Conservation (phyloP, 2,329 filamentous ascomycete genomes). For the Cladosporium velox region DNA sequence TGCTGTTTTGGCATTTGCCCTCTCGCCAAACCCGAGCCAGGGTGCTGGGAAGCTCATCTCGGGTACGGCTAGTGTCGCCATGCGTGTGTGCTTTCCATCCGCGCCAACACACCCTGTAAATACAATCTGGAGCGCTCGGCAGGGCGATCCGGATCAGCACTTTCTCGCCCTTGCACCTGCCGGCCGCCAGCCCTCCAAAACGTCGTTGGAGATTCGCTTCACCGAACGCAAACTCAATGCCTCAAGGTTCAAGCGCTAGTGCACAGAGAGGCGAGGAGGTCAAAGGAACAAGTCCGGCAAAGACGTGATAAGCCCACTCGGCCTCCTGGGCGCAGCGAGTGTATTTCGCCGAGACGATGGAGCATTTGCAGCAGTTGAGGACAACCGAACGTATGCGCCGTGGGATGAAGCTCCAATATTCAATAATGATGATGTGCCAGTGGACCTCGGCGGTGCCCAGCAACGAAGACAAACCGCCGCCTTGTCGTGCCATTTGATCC, state of each 20-base stretch:
- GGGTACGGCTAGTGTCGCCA: constrained; percentile 1
- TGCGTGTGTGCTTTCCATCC: background rate
- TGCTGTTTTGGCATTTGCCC: background rate
- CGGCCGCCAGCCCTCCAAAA: background rate
- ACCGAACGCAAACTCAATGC: background rate
- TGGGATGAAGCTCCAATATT: background rate
- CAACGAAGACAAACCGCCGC: background rate
- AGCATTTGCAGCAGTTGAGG: background rate
- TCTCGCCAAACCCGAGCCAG: background rate
- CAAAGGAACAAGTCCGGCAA: background rate
- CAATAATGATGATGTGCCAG: background rate
- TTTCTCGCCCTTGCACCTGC: background rate
- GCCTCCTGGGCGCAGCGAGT: background rate
- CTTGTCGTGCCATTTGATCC: background rate
- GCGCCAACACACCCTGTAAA: background rate
- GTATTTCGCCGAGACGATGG: background rate
- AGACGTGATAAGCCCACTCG: background rate
- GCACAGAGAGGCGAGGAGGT: background rate
- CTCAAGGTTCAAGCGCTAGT: background rate
- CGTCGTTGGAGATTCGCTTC: background rate
- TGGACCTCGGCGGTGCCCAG: background rate
- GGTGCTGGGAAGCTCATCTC: constrained; percentile 9
- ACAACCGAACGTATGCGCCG: background rate
- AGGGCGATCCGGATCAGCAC: constrained; percentile 10
- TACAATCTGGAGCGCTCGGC: constrained; percentile 7